Conservation (phyloP, 805 yeast genomes). For the Schwanniomyces occidentalis region DNA sequence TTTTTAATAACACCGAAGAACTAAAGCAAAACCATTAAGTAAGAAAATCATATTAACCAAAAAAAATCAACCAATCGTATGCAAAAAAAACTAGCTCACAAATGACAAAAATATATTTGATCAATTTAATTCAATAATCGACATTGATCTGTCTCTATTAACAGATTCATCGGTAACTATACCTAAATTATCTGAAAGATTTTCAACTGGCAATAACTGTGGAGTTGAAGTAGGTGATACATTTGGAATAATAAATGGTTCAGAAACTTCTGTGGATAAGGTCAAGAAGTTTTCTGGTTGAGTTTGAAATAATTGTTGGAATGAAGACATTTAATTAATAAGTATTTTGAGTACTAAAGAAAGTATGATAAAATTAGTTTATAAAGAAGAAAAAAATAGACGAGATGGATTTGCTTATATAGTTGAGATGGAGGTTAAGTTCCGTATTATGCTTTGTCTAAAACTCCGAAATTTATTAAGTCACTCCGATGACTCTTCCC, state of each 20-base stretch:
- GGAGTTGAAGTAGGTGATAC: conserved; percentile 57
- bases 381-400: not conserved
- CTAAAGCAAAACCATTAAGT: too few species aligned
- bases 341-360: not conserved
- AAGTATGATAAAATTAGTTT: not conserved
- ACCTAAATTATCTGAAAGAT: not conserved
- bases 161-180: not conserved
- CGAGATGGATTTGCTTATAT: not conserved
- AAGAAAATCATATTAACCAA: too few species aligned
- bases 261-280: conserved; percentile 54
- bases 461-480: conserved; percentile 2
- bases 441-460: too few species aligned
- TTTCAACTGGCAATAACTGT: conserved; percentile 5
- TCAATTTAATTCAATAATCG: conserved; percentile 26
- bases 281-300: conserved; percentile 42
- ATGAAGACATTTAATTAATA: conserved; percentile 1
- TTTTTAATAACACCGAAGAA: too few species aligned
- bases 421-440: too few species aligned
- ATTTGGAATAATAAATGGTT: conserved; percentile 66
- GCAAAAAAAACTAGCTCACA: too few species aligned
- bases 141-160: conserved; percentile 16
- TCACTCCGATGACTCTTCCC: conserved; percentile 6
- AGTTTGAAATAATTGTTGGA: conserved; percentile 5
- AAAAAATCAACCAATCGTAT: too few species aligned
- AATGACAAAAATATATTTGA: too few species aligned